Evolutionary conservation across 108 stramenopile genomes (phyloP), one percentile per base, ranked within the genome.

Genomic region (Schizochytrium sp.): DNA sequence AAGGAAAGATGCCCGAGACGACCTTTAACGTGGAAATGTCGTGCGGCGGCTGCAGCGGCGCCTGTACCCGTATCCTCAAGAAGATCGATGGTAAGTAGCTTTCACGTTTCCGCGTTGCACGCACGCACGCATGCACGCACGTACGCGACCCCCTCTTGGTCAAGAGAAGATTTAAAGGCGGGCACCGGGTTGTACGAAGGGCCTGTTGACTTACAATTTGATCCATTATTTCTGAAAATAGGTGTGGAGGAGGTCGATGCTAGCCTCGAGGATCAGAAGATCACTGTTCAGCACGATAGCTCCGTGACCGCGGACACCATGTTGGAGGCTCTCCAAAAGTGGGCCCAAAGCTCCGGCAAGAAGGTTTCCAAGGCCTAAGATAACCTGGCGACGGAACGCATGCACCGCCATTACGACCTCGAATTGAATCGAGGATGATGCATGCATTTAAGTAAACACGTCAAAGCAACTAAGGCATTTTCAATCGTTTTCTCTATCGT

Each of bases 21-120:
- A 45, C 48, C 76, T 83, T 83, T 45, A 83, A 53, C 76, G 76
- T 83, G 76, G 76, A 83, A 44, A 59, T 59, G 58, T 34, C 58
- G 57, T 88, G 87, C 87, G 87, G 87, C 60, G 87, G 87, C 60
- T 88, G 87, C 87, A 60, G 58, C 60, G 60, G 60, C 58, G 87
- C 87, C 34, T 60, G 58, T 59, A 60, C 87, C 43, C 58, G 87
- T 43, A 88, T 88, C 58, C 87, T 88, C 59, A 88, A 59, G 25
- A 88, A 88, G 87, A 34, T 58, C 34, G 87, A 88, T 19, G 87
- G 63, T 69, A 69, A 8, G 63, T 69, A 14, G 34, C 34, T 34
- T 34, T 34, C 34, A 34, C 34, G 34, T 2, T 34, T 34, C 55
- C 55, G 55, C 55, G 55, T 14, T 57, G 55, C 55, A 57, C 55